These are phyloP conservation scores for Aspergillus sclerotioniger DNA, from an alignment of 495 filamentous ascomycete genomes.

Conservation along the genomic window DNA sequence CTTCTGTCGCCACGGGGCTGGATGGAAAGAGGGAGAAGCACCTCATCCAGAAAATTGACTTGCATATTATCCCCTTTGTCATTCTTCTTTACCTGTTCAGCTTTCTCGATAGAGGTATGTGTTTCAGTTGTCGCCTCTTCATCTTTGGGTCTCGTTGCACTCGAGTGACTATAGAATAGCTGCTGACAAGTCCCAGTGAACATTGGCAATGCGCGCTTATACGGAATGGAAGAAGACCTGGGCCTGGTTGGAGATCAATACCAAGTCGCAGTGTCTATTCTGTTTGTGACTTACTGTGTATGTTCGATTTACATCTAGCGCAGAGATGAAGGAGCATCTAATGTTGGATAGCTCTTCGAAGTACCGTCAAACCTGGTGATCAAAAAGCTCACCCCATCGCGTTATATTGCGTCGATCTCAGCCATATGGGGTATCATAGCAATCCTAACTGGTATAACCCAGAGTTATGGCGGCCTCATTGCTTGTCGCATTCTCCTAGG, in stretches of 20 bases:
- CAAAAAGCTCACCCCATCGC: conserved; percentile 73
- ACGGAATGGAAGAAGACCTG: conserved; percentile 66
- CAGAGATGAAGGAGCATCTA: background rate
- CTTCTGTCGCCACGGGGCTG: conserved; percentile 25
- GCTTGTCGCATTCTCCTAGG: conserved; percentile 56
- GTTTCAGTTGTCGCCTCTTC: conserved; percentile 10
- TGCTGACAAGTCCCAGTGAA: conserved; percentile 53
- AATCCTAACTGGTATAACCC: conserved; percentile 62
- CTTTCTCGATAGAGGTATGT: conserved; percentile 60
- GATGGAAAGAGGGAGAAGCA: conserved; percentile 44
- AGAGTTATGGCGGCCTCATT: conserved; percentile 55
- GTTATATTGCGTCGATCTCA: conserved; percentile 64
- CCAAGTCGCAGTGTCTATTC: conserved; percentile 65
- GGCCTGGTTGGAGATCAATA: conserved; percentile 61
- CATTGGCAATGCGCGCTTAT: conserved; percentile 74
- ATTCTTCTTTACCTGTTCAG: conserved; percentile 62
- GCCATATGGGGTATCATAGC: conserved; percentile 69
- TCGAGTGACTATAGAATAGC: background rate
- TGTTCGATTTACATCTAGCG: conserved; percentile 12
- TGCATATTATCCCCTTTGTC: conserved; percentile 59
- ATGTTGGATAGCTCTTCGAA: conserved; percentile 35
- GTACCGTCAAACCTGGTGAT: conserved; percentile 68
- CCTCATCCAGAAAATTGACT: conserved; percentile 55
- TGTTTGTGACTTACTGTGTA: conserved; percentile 69
- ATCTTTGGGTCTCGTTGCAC: background rate